Percentiles rank a stretch among this genome's conserved stretches.
Evolutionary conservation across 352 stramenopile genomes (phyloP).

Genomic region (Phytophthora podocarpi): DNA sequence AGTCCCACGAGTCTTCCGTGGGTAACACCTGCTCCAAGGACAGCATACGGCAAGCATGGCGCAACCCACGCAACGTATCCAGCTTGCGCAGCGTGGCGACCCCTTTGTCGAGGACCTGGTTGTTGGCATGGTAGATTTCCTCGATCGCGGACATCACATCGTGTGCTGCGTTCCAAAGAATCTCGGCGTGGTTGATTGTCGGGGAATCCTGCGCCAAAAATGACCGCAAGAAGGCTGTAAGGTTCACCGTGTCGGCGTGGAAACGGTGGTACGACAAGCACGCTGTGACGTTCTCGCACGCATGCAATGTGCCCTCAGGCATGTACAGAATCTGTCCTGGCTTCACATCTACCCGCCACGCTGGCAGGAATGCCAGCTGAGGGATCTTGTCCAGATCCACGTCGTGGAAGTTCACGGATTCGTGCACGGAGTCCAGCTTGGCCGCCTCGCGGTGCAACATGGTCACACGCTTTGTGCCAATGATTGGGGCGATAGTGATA

Average conservation of each 20-base stretch:
- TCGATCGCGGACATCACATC: constrained; percentile 90
- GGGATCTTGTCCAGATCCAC: constrained; percentile 88
- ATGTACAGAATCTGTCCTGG: constrained; percentile 95
- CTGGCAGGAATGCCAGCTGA: constrained; percentile 86
- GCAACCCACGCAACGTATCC: constrained; percentile 66
- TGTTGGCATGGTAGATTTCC: constrained; percentile 69
- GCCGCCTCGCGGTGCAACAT: constrained; percentile 76
- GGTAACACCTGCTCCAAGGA: constrained; percentile 73
- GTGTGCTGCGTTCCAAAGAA: constrained; percentile 92
- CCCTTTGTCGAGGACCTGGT: constrained; percentile 41
- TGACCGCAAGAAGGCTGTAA: constrained; percentile 88
- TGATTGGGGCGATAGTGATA: constrained; percentile 94
- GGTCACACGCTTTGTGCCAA: constrained; percentile 79
- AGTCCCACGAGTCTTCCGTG: constrained; percentile 81
- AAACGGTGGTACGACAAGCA: constrained; percentile 95
- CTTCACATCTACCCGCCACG: constrained; percentile 88
- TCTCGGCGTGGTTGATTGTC: constrained; percentile 91
- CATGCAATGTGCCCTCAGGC: constrained; percentile 93
- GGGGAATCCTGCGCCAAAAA: constrained; percentile 91
- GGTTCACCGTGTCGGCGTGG: constrained; percentile 93
- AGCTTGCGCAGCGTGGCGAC: constrained; percentile 64
- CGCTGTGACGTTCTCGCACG: constrained; percentile 92
- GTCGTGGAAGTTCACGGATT: constrained; percentile 80
- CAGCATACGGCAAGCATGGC: constrained; percentile 64
- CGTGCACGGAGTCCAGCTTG: constrained; percentile 87